Conservation (phyloP, 108 stramenopile species). For the Epithemia pelagica region DNA sequence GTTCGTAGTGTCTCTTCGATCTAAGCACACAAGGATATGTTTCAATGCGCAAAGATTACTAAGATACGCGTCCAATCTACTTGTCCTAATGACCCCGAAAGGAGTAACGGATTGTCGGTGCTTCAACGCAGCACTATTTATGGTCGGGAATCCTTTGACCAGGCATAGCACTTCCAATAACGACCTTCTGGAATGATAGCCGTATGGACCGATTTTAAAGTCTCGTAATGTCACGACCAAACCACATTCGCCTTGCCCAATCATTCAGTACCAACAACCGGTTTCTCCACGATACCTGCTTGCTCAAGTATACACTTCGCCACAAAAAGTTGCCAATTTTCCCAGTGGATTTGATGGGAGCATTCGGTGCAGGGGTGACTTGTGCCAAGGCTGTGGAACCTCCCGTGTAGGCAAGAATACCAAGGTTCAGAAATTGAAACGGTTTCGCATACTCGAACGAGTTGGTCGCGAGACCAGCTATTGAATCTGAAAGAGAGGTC, state of each 20-base stretch:
- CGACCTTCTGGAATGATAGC: too few species aligned
- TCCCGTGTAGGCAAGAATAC: constrained; percentile 92
- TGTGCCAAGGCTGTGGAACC: constrained; percentile 78
- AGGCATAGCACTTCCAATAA: too few species aligned
- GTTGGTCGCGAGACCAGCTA: constrained; percentile 50
- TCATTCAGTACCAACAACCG: constrained; percentile 84
- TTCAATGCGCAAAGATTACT: too few species aligned
- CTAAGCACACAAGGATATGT: too few species aligned
- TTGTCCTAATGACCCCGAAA: too few species aligned
- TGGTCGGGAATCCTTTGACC: too few species aligned
- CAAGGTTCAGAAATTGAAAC: constrained; percentile 93
- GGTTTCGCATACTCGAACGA: constrained; percentile 73
- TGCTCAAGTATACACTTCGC: constrained; percentile 84
- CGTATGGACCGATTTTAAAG: constrained; percentile 29
- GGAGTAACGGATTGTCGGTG: too few species aligned
- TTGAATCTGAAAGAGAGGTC: constrained; percentile 43
- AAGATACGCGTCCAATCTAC: too few species aligned
- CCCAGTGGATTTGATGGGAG: constrained; percentile 63
- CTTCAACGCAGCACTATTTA: too few species aligned
- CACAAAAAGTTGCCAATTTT: constrained; percentile 71
- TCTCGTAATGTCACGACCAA: constrained; percentile 81
- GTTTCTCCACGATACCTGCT: constrained; percentile 87
- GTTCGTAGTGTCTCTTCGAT: too few species aligned
- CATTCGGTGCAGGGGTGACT: constrained; percentile 58
- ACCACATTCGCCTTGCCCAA: constrained; percentile 81